These are phyloP conservation scores for Fraxinus latifolia DNA, from an alignment of 305 asterid genomes.

Conservation along the genomic window DNA sequence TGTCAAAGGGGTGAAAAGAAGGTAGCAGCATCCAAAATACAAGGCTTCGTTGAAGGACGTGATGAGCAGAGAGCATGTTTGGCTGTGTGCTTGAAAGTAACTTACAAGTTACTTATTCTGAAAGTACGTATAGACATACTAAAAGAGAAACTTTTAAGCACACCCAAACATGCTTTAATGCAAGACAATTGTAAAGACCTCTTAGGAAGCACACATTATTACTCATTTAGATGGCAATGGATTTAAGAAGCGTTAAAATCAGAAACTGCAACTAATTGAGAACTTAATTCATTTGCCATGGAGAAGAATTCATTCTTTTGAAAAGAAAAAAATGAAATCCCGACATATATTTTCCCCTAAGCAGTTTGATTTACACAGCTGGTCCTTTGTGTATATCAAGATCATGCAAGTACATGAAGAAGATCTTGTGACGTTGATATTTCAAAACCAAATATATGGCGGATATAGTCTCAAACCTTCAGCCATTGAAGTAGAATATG, in stretches of 20 bases:
- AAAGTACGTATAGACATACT: neutral
- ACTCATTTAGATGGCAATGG: neutral
- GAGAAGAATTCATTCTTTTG: neutral
- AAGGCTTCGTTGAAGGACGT: neutral
- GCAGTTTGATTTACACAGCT: neutral
- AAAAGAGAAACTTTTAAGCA: neutral
- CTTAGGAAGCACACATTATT: neutral
- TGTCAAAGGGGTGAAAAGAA: neutral
- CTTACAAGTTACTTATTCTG: neutral
- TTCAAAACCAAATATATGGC: neutral
- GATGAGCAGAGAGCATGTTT: neutral
- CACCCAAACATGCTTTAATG: neutral
- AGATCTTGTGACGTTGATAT: neutral
- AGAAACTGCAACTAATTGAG: neutral
- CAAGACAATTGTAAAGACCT: neutral
- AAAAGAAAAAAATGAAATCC: neutral
- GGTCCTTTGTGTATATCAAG: neutral
- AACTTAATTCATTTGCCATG: neutral
- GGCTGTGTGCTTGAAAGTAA: neutral
- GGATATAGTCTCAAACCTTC: conserved; percentile 4
- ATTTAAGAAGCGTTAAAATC: neutral
- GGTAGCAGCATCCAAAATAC: neutral
- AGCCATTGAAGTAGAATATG: conserved; percentile 5
- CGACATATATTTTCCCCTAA: neutral
- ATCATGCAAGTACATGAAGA: neutral